Base-by-base conservation (phyloP, 1,284 basidiomycete species). In the Calocybe gambosa region DNA sequence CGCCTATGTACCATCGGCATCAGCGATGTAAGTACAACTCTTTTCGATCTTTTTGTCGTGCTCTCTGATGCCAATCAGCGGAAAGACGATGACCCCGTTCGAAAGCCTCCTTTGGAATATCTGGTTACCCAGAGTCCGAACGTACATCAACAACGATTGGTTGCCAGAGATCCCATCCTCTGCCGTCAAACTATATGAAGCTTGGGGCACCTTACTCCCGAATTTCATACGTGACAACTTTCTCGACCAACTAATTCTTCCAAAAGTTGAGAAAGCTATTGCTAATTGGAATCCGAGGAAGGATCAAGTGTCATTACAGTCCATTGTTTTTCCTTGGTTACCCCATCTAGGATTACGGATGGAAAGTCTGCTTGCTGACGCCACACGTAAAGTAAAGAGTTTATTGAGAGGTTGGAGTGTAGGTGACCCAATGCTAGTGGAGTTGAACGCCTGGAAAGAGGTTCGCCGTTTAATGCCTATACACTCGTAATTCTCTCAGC, bases 311-410 rank as follows among this genome's bases (percentile, higher is more conserved):
- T 69, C 88, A 0, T 66, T 99, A 42, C 87, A 89, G 45, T 73
- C 78, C 1, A 76, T 99, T 29, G 80, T 99, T 0, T 96, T 99
- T 64, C 96, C 96, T 2, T 99, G 96, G 96, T 67, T 99, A 39
- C 89, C 93, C 0, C 77, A 92, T 55, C 74, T 97, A 3, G 92
- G 89, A 0, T 66, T 88, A 16, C 71, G 91, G 38, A 68, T 91
- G 51, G 87, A 92, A 47, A 81, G 83, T 10, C 69, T 97, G 5
- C 65, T 99, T 7, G 85, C 82, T 12, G 92, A 95, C 50, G 88
- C 92, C 3, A 84, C 85, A 58, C 74, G 93, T 51, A 89, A 94
- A 59, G 71, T 99, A 43, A 86, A 89, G 61, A 77, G 75, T 42
- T 66, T 89, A 43, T 68, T 99, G 47, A 78, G 91, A 45, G 66